phyloP scores from a whole-genome alignment of 2,329 filamentous ascomycete species.

The Macrophomina tecta region DNA sequence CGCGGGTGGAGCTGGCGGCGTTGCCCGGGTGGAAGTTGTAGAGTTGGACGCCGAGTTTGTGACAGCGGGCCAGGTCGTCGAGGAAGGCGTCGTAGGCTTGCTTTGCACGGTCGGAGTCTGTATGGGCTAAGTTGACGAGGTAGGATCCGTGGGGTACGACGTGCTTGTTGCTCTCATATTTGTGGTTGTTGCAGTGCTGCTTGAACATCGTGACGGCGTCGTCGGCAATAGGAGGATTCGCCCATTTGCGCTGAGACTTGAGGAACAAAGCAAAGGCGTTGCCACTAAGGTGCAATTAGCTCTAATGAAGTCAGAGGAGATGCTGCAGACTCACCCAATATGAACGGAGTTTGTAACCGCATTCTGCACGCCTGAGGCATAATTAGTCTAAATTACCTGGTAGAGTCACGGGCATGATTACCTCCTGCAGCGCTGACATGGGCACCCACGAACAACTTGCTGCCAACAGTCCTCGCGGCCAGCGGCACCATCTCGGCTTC shows the following conservation, averaged over 20 bases:
- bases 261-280: conserved; percentile 95
- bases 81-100: conserved; percentile 87
- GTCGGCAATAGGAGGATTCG: conserved; percentile 75
- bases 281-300: conserved; percentile 58
- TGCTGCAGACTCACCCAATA: conserved; percentile 63
- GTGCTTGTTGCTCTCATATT: conserved; percentile 73
- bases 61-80: conserved; percentile 86
- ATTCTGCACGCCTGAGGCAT: conserved; percentile 78
- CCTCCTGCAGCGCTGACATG: conserved; percentile 91
- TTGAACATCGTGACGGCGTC: conserved; percentile 74
- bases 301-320: not conserved
- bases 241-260: conserved; percentile 96
- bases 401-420: conserved; percentile 44
- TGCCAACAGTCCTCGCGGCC: conserved; percentile 69
- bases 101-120: conserved; percentile 76
- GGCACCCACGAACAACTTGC: conserved; percentile 87
- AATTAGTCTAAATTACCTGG: not conserved
- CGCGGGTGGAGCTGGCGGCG: conserved; percentile 68
- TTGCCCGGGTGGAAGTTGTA: conserved; percentile 99
- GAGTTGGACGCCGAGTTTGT: conserved; percentile 82
- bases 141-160: conserved; percentile 94
- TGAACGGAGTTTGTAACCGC: conserved; percentile 76
- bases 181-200: conserved; percentile 68
- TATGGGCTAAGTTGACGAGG: conserved; percentile 91
- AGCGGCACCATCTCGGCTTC: conserved; percentile 66